Base-by-base conservation (phyloP, 306 rosid species). In the Rosa persica region DNA sequence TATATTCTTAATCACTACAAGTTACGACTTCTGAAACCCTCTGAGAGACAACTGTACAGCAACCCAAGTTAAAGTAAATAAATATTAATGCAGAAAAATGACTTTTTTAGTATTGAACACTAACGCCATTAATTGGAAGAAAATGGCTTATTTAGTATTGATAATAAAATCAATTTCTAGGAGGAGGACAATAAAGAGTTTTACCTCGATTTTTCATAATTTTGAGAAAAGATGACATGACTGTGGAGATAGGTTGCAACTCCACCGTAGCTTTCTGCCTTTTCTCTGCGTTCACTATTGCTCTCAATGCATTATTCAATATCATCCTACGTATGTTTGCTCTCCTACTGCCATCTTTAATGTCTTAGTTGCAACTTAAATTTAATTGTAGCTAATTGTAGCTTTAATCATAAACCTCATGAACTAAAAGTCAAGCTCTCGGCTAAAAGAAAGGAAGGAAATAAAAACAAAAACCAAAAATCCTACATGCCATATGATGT, bases 131-230 rank as follows among this genome's bases (percentile, higher is more conserved):
- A 46, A 67, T 27, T 19, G 6, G 30, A 27, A 0, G 30, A 11
- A 22, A 38, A 27, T 64, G 44, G 27, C 23, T 19, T 38, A 66
- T 38, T n/a, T 38, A 16, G 70, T 66, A 66, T 4, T 34, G 4
- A 27, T 0, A 65, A 6, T 15, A 47, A 79, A 27, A 10, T 22
- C 34, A 16, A 27, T 27, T 2, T 10, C 27, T 34, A 0, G 27
- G 65, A 27, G 12, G 0, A 17, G 55, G 20, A 52, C 55, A 62
- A 46, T 4, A 15, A 40, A 8, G 27, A 19, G 69, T 8, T 39
- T 75, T 90, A 93, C 97, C 97, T 70, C 86, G 91, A 78, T 87
- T 79, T 86, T 87, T 93, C 98, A 91, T 93, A 87, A 93, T 84
- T 51, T 79, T 87, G 73, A 93, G 97, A 84, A 93, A 91, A 19